Percentiles rank a stretch among this genome's conserved stretches.
Evolutionary conservation across 371 early-diverging fungal species (phyloP).

Genomic region (Mucor racemosus): DNA sequence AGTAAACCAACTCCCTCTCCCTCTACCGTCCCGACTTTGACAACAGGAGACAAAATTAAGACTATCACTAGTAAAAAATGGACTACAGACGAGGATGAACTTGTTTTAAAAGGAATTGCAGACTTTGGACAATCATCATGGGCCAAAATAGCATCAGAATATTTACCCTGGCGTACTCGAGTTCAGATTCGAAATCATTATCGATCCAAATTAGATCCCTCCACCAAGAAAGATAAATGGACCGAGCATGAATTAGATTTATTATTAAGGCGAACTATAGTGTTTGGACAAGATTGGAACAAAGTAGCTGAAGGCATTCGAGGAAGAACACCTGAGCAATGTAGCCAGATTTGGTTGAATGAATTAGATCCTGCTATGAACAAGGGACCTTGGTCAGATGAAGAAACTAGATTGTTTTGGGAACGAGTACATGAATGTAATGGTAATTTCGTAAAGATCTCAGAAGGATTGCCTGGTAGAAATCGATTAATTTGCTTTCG

Average conservation of each 20-base stretch:
- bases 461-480: slow-evolving; percentile 32
- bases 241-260: slow-evolving; percentile 39
- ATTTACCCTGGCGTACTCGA: slow-evolving; percentile 32
- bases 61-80: slow-evolving; percentile 12
- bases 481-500: slow-evolving; percentile 19
- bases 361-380: slow-evolving; percentile 35
- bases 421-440: slow-evolving; percentile 14
- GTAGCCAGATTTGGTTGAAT: slow-evolving; percentile 29
- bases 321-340: slow-evolving; percentile 33
- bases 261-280: slow-evolving; percentile 39
- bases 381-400: slow-evolving; percentile 24
- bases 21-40: background rate
- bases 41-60: background rate
- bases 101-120: slow-evolving; percentile 28
- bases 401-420: slow-evolving; percentile 44
- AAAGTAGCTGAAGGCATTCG: slow-evolving; percentile 49
- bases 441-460: slow-evolving; percentile 28
- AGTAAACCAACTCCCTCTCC: background rate
- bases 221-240: slow-evolving; percentile 25
- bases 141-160: slow-evolving; percentile 26
- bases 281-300: slow-evolving; percentile 45
- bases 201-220: slow-evolving; percentile 13
- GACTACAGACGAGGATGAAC: slow-evolving; percentile 42
- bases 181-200: slow-evolving; percentile 28
- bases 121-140: slow-evolving; percentile 29